Base-by-base conservation (phyloP, 2,329 filamentous ascomycete genomes). In the Fusarium brachygibbosum region DNA sequence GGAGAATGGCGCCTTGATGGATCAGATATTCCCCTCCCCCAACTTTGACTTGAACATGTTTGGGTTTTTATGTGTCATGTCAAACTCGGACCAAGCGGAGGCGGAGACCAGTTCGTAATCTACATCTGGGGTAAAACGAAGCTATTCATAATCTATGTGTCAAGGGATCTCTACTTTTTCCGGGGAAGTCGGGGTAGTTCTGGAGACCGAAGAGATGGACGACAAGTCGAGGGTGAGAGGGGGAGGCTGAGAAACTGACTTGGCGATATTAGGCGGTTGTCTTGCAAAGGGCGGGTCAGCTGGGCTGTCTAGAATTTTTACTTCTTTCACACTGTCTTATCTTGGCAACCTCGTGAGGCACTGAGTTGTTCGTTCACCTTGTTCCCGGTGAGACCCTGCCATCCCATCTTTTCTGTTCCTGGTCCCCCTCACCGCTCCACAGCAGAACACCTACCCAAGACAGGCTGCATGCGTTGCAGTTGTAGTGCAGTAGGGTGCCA, bases 121-220 rank as follows among this genome's bases (percentile, higher is more conserved):
- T 31, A n/a, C 29, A 66, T 58, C 60, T 65, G 62, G 62, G 62
- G 62, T 66, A 65, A 64, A 58, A 51, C 34, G 48, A 51, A 51
- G 48, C 48, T 51, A 51, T 51, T 51, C 32, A 21, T 2, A 51
- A 40, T 51, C 34, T 51, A 51, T 51, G 48, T 50, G 48, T 51
- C 48, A 51, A 51, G 48, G 19, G 34, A 38, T 29, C 23, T 31
- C 17, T 21, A 35, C 38, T 16, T 49, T 60, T 60, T 65, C 62
- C 45, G 60, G 62, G 60, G 60, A 65, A 65, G 45, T 64, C 61
- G 52, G 61, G 59, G 59, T 51, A 63, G 29, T 37, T 58, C 56
- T 31, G 25, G 29, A 16, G 8, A 17, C 55, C 48, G 31, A 29
- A 25, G 28, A 21, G 19, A 40, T 40, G 25, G 38, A 48, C 31